Evolutionary conservation across 257 asterid genomes (phyloP), one percentile per base, ranked within the genome.

Genomic region (Salvia miltiorrhiza): DNA sequence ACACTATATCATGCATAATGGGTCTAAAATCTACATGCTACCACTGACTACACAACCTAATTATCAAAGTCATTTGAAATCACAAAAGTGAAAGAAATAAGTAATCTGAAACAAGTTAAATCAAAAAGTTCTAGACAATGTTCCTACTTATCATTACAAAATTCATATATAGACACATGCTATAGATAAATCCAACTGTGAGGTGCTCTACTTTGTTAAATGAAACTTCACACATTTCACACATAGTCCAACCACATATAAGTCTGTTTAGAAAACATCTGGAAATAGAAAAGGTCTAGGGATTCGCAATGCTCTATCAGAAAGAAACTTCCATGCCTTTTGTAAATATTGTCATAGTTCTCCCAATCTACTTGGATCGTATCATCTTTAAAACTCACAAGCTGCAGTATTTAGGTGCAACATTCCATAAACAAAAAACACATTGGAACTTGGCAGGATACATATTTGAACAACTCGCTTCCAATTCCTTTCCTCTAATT

Each of bases 261-360:
- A 16, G 33, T 50, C 7, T 37, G 16, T 50, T 33, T 52, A 50
- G 26, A 62, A 62, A 60, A 32, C 17, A 58, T 12, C 17, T 1
- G 8, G 16, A 30, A 19, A 9, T 41, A 17, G 17, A 69, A 55
- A 56, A 17, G 26, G n/a, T 9, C 10, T 16, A 47, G 44, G 20
- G 28, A 14, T 24, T 4, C 7, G 3, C 11, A 50, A 37, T 62
- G 64, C 48, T 63, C 49, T 10, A 47, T 60, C 33, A 39, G 7
- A 70, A 21, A 48, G 69, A 26, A 60, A 26, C 70, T 24, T 61
- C 35, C 40, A 37, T 8, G 53, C 47, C 54, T 71, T n/a, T 58
- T 1, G 13, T 37, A 71, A 37, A 61, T 1, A 4, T 8, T 47
- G 43, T 9, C 47, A 23, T 53, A 55, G 4, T 39, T 43, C 39